Evolutionary conservation across 1,284 basidiomycete species (phyloP).

Genomic region (Ceratobasidium sp.): DNA sequence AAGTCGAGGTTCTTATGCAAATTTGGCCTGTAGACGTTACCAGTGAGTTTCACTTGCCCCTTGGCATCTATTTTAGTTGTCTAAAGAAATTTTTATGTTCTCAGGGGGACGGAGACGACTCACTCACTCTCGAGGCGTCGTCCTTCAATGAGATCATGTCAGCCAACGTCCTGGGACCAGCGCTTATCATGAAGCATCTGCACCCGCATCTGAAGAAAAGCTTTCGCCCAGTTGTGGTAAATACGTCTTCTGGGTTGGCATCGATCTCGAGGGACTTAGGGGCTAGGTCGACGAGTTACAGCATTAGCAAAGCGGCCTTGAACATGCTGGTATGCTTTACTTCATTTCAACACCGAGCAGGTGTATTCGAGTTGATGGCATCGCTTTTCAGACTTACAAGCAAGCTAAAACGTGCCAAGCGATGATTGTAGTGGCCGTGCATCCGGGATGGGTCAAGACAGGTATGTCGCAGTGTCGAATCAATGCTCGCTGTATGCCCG

Average conservation of each 20-base stretch:
- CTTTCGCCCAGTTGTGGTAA: conserved; percentile 54
- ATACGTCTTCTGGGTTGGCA: conserved; percentile 53
- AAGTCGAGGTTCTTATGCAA: too few species aligned
- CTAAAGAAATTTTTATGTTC: conserved; percentile 24
- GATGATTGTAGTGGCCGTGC: conserved; percentile 47
- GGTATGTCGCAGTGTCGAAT: conserved; percentile 20
- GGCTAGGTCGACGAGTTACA: conserved; percentile 45
- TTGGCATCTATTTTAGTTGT: too few species aligned
- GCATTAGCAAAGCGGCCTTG: conserved; percentile 48
- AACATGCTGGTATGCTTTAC: conserved; percentile 49
- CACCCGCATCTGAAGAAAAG: conserved; percentile 53
- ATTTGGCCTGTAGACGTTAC: too few species aligned
- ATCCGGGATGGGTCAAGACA: conserved; percentile 50
- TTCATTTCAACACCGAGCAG: not conserved
- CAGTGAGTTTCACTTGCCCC: too few species aligned
- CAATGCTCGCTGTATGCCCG: too few species aligned
- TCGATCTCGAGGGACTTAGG: conserved; percentile 52
- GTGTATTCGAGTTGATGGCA: not conserved
- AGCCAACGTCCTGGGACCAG: conserved; percentile 55
- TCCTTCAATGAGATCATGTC: conserved; percentile 40
- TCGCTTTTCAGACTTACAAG: conserved; percentile 47
- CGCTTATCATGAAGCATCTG: conserved; percentile 52
- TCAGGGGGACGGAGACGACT: conserved; percentile 32
- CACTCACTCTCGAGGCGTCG: conserved; percentile 24
- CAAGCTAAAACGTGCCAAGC: conserved; percentile 47